Percentiles rank a stretch among this genome's conserved stretches.
Evolutionary conservation across 106 monocot species (phyloP).

Genomic region (Vanilla planifolia): DNA sequence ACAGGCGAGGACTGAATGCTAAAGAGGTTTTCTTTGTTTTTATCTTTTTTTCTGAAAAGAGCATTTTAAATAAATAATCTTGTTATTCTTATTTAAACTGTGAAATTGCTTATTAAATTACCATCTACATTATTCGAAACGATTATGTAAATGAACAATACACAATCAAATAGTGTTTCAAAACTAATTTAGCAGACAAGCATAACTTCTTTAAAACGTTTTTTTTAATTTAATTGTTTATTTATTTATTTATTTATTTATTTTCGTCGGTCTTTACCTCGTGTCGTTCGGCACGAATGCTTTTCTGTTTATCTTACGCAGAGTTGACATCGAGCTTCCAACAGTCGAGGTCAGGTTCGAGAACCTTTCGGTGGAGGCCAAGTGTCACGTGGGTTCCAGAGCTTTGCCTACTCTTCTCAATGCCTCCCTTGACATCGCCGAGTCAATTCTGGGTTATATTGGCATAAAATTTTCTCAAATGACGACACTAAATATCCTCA

Average conservation of each 20-base stretch:
- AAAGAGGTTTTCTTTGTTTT: too few species aligned
- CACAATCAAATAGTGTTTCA: neutral
- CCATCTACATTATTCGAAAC: too few species aligned
- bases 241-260: neutral
- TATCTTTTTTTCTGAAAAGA: too few species aligned
- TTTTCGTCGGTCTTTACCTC: too few species aligned
- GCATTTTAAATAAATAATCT: too few species aligned
- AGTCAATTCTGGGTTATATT: conserved; percentile 25
- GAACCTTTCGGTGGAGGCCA: conserved; percentile 34
- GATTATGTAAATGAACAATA: neutral
- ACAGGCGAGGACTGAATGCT: too few species aligned
- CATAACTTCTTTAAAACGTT: too few species aligned
- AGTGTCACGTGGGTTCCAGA: conserved; percentile 51
- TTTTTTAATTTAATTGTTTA: neutral
- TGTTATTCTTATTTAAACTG: too few species aligned
- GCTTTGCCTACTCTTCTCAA: conserved; percentile 61
- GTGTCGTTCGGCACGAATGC: neutral
- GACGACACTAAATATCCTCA: conserved; percentile 50
- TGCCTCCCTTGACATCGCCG: conserved; percentile 24
- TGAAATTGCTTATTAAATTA: too few species aligned
- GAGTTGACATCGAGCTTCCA: conserved; percentile 46
- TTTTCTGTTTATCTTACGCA: neutral
- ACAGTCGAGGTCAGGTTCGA: conserved; percentile 63
- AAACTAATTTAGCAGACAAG: neutral
- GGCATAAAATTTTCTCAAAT: conserved; percentile 28